Evolutionary conservation across 257 asterid genomes (phyloP), one percentile per base, ranked within the genome.

Genomic region (Primulina huaijiensis): DNA sequence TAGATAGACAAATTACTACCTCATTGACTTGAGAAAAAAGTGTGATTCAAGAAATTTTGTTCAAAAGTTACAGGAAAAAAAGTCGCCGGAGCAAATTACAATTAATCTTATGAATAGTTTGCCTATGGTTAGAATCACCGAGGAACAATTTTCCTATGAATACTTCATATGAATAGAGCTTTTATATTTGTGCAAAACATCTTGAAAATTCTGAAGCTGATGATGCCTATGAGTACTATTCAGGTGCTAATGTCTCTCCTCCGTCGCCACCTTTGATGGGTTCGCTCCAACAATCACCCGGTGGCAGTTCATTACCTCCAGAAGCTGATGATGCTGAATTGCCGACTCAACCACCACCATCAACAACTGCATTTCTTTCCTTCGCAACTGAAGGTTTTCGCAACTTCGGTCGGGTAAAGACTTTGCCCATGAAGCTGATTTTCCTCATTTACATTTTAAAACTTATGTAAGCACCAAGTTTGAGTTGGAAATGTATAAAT

Each of bases 191-290:
- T 6, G 8, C 62, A 65, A 34, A 46, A 59, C 8, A 19, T 43
- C n/a, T 37, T 62, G 21, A 11, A 52, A 61, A 35, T 35, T n/a
- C 4, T 53, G 56, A 19, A 27, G 30, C 30, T 27, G 30, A 27
- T 27, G 3, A 56, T 43, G 69, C 72, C n/a, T 8, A 23, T 30
- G 19, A 16, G 38, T 7, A 14, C 29, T 75, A 40, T 67, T 68
- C 83, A 84, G 90, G 74, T 70, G 74, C 73, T 59, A 58, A 55
- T 59, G 61, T 73, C 56, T 69, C 10, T 43, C 72, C 73, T 73
- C 82, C 80, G 43, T 81, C 86, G 20, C 82, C 82, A 25, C 68
- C 85, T 64, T 14, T 40, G 19, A 66, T 20, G 31, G 70, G 74
- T 64, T 77, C 74, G 50, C 46, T 73, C 59, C 75, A 80, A 52